Base-by-base conservation (phyloP, 176 grass and related monocot genomes). In the Musa itinerans region DNA sequence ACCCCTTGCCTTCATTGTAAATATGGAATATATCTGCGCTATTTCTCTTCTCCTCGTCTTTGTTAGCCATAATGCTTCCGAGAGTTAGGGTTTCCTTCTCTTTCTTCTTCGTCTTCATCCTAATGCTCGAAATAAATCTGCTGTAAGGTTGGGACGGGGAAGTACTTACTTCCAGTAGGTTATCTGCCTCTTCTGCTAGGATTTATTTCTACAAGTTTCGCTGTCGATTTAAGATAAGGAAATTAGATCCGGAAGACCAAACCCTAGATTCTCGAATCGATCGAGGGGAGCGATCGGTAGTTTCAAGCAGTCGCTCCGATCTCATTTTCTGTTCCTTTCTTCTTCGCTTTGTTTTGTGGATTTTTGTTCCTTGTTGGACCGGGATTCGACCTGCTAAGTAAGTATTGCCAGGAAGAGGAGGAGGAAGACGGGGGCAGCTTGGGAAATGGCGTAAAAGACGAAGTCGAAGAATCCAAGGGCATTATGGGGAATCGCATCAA, bases 321-420 rank as follows among this genome's bases (percentile, higher is more conserved):
- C 16, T 21, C 68, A 3, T 17, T 16, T 25, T 50, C 21, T 50
- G 24, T 22, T 25, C 20, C 64, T 66, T 14, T 66, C 22, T 27
- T 43, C 2, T 25, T 53, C 48, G 52, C n/a, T 51, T 19, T 63
- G 10, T 24, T 23, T 34, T 65, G 15, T 14, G 11, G 34, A 9
- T 11, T 76, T 10, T 29, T 16, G 17, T 24, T 13, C 23, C 19
- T 50, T 50, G 14, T 22, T 23, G 11, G 71, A 24, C 3, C 51
- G n/a, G 53, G 57, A 34, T 63, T 63, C 10, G 4, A 61, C 74
- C n/a, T 64, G 7, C 20, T 1, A 23, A 73, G 15, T 5, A 23
- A 56, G 0, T 54, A 13, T 64, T 76, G 58, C 58, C 57, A 76
- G 74, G 74, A 76, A 9, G 74, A 76, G 19, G 70, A 72, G 25